A percentile compares a stretch with the other conserved stretches of the same genome.
Conservation (phyloP, 2,329 filamentous ascomycete genomes). For the Pseudogymnoascus sp. region DNA sequence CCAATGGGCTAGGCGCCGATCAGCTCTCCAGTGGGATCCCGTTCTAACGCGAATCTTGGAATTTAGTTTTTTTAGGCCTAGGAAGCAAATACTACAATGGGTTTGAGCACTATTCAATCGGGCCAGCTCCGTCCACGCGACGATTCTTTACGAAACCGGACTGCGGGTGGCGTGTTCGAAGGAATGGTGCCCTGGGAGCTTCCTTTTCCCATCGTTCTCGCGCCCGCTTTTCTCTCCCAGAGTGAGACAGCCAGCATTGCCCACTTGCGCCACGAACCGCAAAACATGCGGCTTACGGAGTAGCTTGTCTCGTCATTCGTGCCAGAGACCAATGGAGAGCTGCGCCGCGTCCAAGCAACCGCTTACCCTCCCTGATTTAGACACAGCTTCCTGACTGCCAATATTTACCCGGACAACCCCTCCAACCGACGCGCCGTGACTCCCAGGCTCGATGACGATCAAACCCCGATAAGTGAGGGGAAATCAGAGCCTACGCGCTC, state of each 20-base stretch:
- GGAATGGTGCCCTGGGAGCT: background rate
- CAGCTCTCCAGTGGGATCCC: background rate
- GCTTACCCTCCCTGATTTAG: constrained; percentile 8
- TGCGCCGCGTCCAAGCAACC: constrained; percentile 6
- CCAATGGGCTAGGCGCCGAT: constrained; percentile 6
- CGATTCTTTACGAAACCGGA: constrained; percentile 6
- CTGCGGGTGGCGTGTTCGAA: background rate
- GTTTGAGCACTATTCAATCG: background rate
- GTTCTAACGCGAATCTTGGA: background rate
- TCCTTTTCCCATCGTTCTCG: background rate
- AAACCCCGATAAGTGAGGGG: constrained; percentile 5
- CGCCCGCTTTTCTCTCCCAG: background rate
- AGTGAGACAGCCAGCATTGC: background rate
- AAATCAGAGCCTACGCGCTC: background rate
- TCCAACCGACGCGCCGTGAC: constrained; percentile 6
- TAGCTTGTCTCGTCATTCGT: constrained; percentile 2
- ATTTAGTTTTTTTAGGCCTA: background rate
- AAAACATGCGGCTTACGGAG: constrained; percentile 4
- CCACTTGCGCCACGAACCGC: constrained; percentile 3
- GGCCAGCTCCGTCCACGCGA: background rate
- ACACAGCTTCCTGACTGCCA: constrained; percentile 1
- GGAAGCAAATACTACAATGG: background rate
- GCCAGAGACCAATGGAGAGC: constrained; percentile 5
- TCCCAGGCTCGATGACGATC: background rate
- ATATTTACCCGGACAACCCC: constrained; percentile 5